Evolutionary conservation across 2,329 filamentous ascomycete genomes (phyloP), one percentile per base, ranked within the genome.

Genomic region (Clarireedia paspali): DNA sequence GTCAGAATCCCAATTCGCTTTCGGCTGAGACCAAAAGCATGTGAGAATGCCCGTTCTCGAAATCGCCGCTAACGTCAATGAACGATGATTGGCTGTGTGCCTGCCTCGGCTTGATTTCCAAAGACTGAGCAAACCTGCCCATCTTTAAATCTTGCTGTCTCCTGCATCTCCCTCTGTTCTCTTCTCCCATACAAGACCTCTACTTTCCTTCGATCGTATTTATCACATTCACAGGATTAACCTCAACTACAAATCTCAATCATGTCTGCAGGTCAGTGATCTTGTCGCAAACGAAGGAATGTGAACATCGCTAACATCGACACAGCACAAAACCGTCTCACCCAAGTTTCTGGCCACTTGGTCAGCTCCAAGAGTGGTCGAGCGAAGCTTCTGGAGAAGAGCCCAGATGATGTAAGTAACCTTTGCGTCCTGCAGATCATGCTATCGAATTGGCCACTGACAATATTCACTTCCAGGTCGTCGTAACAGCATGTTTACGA

Each of bases 401-500:
- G 77, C 69, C 75, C 84, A 55, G 83, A 87, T 70, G 84, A 87
- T 76, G 83, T 85, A 74, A 52, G 75, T 53, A 14, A 7, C 24
- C 38, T 24, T 23, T n/a, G 17, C 49, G 48, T 24, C 47, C 40
- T n/a, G 17, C 6, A 46, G 26, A 26, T 6, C 1, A 34, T 39
- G 5, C 6, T 20, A 27, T 30, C 49, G 47, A 14, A 38, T n/a
- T 34, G 20, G 17, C 24, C 56, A 47, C 67, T 71, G 59, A 71
- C 66, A 50, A 42, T 53, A 23, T 14, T 49, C 15, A 34, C 20
- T 48, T 53, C 24, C 62, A 85, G 82, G 83, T 97, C 63, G 94
- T 99, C 67, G 84, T 99, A 60, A 97, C 94, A 60, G 89, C 88
- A 64, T 89, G 88, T 64, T 88, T 96, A 68, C 90, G 94, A 67